Evolutionary conservation across 768 basidiomycete genomes (phyloP).

Genomic region (Suillus paluster): DNA sequence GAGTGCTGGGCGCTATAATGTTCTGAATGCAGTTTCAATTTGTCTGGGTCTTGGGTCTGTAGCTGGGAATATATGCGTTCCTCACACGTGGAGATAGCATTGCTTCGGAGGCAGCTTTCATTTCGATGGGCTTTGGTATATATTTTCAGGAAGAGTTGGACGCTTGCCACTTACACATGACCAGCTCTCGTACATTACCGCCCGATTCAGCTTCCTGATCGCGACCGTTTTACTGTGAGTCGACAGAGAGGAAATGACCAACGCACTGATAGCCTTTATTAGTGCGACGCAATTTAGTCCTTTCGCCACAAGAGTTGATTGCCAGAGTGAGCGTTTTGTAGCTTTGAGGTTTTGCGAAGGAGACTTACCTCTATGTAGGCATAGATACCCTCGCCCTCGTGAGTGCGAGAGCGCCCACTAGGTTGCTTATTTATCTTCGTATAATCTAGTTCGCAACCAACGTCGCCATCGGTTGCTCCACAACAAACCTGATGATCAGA

Average conservation of each 20-base stretch:
- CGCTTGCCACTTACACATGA: background rate
- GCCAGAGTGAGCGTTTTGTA: background rate
- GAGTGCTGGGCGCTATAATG: background rate
- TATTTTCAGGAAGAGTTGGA: background rate
- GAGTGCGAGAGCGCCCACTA: background rate
- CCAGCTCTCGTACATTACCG: background rate
- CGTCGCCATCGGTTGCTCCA: constrained; percentile 1
- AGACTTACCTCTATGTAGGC: background rate
- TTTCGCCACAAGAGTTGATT: background rate
- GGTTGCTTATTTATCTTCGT: background rate
- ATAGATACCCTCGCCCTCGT: background rate
- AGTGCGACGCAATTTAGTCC: background rate
- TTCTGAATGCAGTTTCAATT: background rate
- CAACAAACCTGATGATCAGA: constrained; percentile 3
- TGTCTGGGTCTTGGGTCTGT: background rate
- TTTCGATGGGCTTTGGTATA: constrained; percentile 5
- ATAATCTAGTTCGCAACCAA: background rate
- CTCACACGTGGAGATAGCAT: background rate
- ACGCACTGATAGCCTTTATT: background rate
- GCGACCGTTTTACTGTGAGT: background rate
- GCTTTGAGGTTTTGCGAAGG: background rate
- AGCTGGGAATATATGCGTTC: constrained; percentile 6
- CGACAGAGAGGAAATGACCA: background rate
- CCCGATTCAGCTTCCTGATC: background rate
- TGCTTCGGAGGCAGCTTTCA: background rate